Base-by-base conservation (phyloP, 345 rosid species). In the Litchi chinensis region DNA sequence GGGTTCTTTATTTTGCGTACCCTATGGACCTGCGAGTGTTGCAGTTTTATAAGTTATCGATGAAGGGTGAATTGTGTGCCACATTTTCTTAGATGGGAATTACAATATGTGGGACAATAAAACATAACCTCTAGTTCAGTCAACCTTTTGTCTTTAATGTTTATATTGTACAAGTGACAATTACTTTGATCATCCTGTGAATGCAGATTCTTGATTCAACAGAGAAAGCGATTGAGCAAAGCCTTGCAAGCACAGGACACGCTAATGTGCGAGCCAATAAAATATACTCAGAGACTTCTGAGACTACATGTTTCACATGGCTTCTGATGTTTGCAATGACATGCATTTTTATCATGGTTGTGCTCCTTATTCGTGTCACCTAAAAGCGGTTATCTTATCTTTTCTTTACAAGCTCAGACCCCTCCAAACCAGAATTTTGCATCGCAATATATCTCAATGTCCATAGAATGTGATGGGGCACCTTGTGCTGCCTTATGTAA, bases 221-320 rank as follows among this genome's bases (percentile, higher is more conserved):
- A 0, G 95, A 93, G 89, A 83, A 79, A 24, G 99, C 97, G 32
- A 81, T 95, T 40, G 99, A 93, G 87, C 95, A 92, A 37, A 95
- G 98, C 88, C 86, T 95, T 79, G 97, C 97, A 4, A 86, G 93
- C 83, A 93, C 99, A 1, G 92, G 91, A 32, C 97, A 85, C 70
- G 94, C 88, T 71, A 92, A 89, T 72, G 86, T 84, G 8, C 89
- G 96, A 26, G 93, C 98, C 10, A 70, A 82, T 57, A 81, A 86
- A 81, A 86, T 93, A 75, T 87, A 86, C 79, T 90, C 97, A 13
- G 82, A 88, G 76, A 83, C 85, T 68, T 95, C 95, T 0, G 93
- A 93, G 87, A 95, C 98, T 15, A 78, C 93, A 6, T 95, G 98
- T 80, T 90, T 95, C 89, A 90, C 91, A 5, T 93, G 97, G 97